These are phyloP conservation scores for Achaetomium macrosporum DNA, from an alignment of 2,329 filamentous ascomycete genomes.

Conservation along the genomic window DNA sequence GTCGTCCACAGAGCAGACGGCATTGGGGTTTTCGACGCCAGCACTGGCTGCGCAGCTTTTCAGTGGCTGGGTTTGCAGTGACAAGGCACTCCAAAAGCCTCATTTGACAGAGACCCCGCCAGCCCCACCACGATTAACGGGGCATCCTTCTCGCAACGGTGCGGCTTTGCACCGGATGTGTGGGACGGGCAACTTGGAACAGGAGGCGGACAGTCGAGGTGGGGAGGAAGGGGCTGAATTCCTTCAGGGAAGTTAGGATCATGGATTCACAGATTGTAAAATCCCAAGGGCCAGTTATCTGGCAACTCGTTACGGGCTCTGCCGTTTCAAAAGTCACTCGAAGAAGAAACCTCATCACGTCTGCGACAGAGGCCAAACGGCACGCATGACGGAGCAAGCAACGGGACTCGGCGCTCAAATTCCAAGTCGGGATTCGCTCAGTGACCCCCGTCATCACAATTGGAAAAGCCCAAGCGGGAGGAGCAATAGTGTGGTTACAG, in stretches of 20 bases:
- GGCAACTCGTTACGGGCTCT: background rate
- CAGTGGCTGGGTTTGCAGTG: conserved; percentile 8
- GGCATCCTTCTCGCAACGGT: background rate
- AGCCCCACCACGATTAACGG: conserved; percentile 3
- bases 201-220: background rate
- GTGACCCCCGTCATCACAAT: background rate
- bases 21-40: conserved; percentile 12
- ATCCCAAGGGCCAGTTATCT: too few relatives aligned
- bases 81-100: conserved; percentile 8
- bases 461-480: background rate
- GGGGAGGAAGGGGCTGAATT: background rate
- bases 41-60: too few relatives aligned
- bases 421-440: background rate
- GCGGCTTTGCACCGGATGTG: background rate
- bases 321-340: conserved; percentile 17
- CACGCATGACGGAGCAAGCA: conserved; percentile 8
- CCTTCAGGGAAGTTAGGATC: too few relatives aligned
- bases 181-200: background rate
- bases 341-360: conserved; percentile 6
- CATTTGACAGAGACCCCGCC: conserved; percentile 17
- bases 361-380: conserved; percentile 13
- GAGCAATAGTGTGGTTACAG: background rate
- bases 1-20: background rate
- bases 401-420: background rate
- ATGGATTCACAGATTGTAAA: too few relatives aligned